A percentile compares a stretch with the other conserved stretches of the same genome.
Conservation (phyloP, 495 filamentous ascomycete genomes). For the Parachaetomium inaequale region DNA sequence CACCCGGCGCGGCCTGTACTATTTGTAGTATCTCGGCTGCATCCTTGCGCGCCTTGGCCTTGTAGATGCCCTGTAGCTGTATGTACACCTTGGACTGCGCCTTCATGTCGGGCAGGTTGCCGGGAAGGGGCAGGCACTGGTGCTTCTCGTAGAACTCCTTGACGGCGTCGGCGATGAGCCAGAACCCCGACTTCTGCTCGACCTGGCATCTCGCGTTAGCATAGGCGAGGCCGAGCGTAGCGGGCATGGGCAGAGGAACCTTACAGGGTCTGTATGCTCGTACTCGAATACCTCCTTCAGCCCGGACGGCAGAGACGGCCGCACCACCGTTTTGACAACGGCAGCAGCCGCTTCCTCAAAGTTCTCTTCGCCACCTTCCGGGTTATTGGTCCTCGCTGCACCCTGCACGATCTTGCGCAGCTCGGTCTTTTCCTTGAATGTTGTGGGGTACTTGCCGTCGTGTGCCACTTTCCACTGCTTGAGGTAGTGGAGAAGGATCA, state of each 20-base stretch:
- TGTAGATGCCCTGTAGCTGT: constrained; percentile 90
- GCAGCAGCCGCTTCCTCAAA: constrained; percentile 89
- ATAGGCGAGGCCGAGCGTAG: constrained; percentile 2
- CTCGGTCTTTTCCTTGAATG: constrained; percentile 81
- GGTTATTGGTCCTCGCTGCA: constrained; percentile 64
- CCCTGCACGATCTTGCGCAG: constrained; percentile 67
- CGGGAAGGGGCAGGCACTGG: constrained; percentile 73
- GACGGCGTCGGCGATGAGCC: constrained; percentile 84
- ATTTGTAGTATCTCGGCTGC: constrained; percentile 67
- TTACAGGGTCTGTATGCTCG: constrained; percentile 44
- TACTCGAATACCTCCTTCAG: constrained; percentile 77
- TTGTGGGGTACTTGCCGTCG: constrained; percentile 62
- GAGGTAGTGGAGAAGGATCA: constrained; percentile 81
- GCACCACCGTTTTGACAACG: constrained; percentile 72
- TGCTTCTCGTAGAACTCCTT: constrained; percentile 68
- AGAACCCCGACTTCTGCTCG: constrained; percentile 61
- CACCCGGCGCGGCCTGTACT: constrained; percentile 57
- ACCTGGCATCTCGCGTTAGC: constrained; percentile 29
- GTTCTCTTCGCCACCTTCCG: constrained; percentile 94
- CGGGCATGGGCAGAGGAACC: constrained; percentile 3
- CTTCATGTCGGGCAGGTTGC: constrained; percentile 96
- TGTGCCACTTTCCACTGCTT: constrained; percentile 76
- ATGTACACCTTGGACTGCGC: constrained; percentile 90
- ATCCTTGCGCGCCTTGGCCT: constrained; percentile 78
- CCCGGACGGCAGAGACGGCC: constrained; percentile 59